phyloP scores from a whole-genome alignment of 176 grass and related monocot species.

The Hordeum vulgare region MorexV3_pseudomolecules_assembly NC_058520.1:541232762-541233261 shows the following conservation, averaged over 20 bases:
- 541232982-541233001: too few species aligned
- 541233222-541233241: neutral
- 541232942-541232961: neutral
- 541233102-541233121: neutral
- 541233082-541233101: neutral
- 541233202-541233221: neutral
- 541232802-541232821: neutral
- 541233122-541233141: too few species aligned
- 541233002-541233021: neutral
- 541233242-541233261: neutral
- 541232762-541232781: too few species aligned
- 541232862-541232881: neutral
- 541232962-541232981: neutral
- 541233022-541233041: neutral
- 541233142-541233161: too few species aligned
- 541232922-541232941: neutral
- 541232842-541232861: neutral
- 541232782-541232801: too few species aligned
- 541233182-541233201: neutral
- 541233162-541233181: neutral
- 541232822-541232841: neutral
- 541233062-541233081: neutral
- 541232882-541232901: constrained; percentile 12
- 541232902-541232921: neutral
- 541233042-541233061: neutral